Evolutionary conservation across 2,329 filamentous ascomycete genomes (phyloP), one percentile per base, ranked within the genome.

Genomic region (Diaporthe humulicola): DNA sequence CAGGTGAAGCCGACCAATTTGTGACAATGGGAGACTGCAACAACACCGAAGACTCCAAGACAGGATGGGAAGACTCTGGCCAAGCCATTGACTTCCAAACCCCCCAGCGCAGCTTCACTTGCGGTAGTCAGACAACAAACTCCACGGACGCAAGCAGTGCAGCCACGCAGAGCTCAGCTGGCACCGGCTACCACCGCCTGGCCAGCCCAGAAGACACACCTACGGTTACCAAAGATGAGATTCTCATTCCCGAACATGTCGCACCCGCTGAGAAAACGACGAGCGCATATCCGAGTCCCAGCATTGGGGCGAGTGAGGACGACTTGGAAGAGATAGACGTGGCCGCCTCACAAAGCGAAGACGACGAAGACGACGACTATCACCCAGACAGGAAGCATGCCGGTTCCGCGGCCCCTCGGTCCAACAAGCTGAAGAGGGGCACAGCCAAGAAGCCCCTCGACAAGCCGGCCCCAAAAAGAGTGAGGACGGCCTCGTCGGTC

Each of bases 11-110:
- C 48, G 57, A 38, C 42, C 71, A 76, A 50, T 85, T 77, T 71
- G 82, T 85, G n/a, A 84, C 83, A 66, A 82, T 79, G 30, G 76
- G 77, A 19, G 82, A 85, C 45, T 80, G 85, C 56, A 82, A 82
- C 72, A 77, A 78, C 10, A 79, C 77, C 36, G 82, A 82, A 52
- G 82, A 83, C n/a, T 67, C 77, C 1, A 76, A 79, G n/a, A 77
- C 77, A 30, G 75, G 71, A 45, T 80, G 77, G 76, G 81, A 81
- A 40, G 82, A 81, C 28, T 81, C 83, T 19, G 74, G 70, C 48
- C 75, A 76, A 56, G 52, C 71, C 25, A 42, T 78, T 30, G 78
- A 80, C 28, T 81, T 83, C 73, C 73, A 69, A 69, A 75, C 77
- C 14, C 76, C 80, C 40, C 71, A 76, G 3, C 79, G 79, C 19